Conservation (phyloP, 2,329 filamentous ascomycete genomes). For the Monilinia laxa region DNA sequence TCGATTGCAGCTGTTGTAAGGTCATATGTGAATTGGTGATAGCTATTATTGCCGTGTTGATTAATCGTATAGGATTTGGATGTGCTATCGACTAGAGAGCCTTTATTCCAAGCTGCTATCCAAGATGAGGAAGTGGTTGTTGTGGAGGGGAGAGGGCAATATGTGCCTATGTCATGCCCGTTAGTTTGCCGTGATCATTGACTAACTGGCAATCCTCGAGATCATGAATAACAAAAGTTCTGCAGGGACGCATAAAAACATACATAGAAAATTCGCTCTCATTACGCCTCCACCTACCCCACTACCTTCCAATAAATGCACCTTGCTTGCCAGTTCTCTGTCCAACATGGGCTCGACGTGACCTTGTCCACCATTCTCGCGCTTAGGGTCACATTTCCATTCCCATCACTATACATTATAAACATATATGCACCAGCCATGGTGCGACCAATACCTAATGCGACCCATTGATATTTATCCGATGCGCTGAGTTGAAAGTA, state of each 20-base stretch:
- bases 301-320: conserved; percentile 53
- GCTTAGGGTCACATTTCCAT: conserved; percentile 56
- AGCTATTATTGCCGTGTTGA: conserved; percentile 28
- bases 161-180: conserved; percentile 26
- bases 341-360: conserved; percentile 48
- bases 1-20: conserved; percentile 32
- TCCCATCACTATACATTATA: conserved; percentile 54
- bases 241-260: neutral
- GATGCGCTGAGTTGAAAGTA: conserved; percentile 58
- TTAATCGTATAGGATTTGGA: conserved; percentile 25
- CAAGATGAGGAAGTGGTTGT: conserved; percentile 29
- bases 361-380: conserved; percentile 47
- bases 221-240: neutral
- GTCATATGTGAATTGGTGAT: conserved; percentile 32
- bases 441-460: conserved; percentile 53
- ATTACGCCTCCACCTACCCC: conserved; percentile 53
- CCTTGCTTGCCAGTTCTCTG: conserved; percentile 38
- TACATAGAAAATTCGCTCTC: conserved; percentile 56
- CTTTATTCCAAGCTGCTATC: conserved; percentile 37
- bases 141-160: conserved; percentile 25
- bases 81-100: conserved; percentile 30
- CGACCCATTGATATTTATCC: conserved; percentile 53
- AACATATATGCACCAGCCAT: conserved; percentile 61
- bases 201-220: neutral
- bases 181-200: neutral